Conservation (phyloP, 129 eudicot genomes). For the Flaveria robusta region DNA sequence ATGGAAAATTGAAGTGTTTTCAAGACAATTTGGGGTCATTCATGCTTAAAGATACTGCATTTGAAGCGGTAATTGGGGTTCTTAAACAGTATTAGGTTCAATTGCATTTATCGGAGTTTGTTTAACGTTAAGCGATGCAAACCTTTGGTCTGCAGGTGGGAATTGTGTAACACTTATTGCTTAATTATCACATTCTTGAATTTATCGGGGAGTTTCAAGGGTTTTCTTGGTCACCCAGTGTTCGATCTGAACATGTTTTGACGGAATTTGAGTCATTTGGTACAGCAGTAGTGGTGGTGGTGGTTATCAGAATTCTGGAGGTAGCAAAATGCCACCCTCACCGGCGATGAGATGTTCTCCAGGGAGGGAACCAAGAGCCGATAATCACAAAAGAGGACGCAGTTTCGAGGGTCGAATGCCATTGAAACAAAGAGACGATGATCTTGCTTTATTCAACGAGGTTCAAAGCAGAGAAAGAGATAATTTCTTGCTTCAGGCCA, state of each 20-base stretch:
- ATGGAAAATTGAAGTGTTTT: conserved; percentile 17
- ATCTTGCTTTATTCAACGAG: conserved; percentile 80
- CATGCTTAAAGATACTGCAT: conserved; percentile 11
- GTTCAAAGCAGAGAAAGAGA: conserved; percentile 77
- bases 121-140: conserved; percentile 8
- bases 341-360: conserved; percentile 77
- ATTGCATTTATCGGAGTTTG: conserved; percentile 17
- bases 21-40: conserved; percentile 18
- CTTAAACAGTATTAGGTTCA: neutral
- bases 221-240: neutral
- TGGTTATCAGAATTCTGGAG: conserved; percentile 1
- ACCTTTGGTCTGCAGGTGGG: neutral
- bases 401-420: conserved; percentile 71
- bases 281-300: conserved; percentile 9
- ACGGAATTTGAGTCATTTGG: conserved; percentile 11
- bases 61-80: conserved; percentile 9
- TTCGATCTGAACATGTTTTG: neutral
- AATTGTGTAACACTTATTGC: neutral
- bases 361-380: conserved; percentile 54
- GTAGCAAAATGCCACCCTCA: conserved; percentile 72
- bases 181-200: conserved; percentile 5
- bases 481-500: conserved; percentile 64
- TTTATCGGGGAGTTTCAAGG: conserved; percentile 5
- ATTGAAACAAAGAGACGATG: conserved; percentile 65
- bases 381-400: conserved; percentile 82